These are phyloP conservation scores for Pseudopithomyces maydicus DNA, from an alignment of 2,329 filamentous ascomycete genomes.

Conservation along the genomic window DNA sequence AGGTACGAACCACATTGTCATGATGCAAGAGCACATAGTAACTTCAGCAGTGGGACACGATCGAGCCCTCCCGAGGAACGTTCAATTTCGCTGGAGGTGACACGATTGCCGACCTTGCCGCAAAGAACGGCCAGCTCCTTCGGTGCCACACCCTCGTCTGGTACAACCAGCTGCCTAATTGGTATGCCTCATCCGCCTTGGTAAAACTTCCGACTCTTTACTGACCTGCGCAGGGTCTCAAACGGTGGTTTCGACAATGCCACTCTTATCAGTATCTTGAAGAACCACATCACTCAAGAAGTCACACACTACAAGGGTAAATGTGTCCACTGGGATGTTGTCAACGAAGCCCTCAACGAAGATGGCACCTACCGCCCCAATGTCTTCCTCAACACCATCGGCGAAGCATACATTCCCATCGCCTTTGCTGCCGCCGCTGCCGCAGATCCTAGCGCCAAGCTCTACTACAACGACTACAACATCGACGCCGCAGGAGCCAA, in stretches of 20 bases:
- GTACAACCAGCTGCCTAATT: slow-evolving; percentile 48
- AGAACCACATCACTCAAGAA: slow-evolving; percentile 48
- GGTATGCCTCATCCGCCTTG: slow-evolving; percentile 45
- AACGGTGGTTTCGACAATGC: slow-evolving; percentile 45
- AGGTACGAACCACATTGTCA: slow-evolving; percentile 10
- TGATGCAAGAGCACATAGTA: background rate
- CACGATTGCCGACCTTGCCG: slow-evolving; percentile 30
- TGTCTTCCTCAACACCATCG: slow-evolving; percentile 48
- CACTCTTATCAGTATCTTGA: slow-evolving; percentile 48
- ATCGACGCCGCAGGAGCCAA: slow-evolving; percentile 48
- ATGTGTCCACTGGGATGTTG: slow-evolving; percentile 49
- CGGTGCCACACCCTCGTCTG: slow-evolving; percentile 51
- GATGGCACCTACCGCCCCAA: slow-evolving; percentile 46
- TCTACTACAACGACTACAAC: slow-evolving; percentile 55
- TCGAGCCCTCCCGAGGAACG: slow-evolving; percentile 32
- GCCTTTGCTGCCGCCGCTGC: slow-evolving; percentile 46
- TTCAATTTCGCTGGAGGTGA: slow-evolving; percentile 39
- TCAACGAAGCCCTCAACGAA: slow-evolving; percentile 49
- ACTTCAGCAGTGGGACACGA: slow-evolving; percentile 35
- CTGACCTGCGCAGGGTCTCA: slow-evolving; percentile 1
- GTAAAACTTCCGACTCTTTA: slow-evolving; percentile 54
- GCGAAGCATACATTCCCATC: slow-evolving; percentile 48
- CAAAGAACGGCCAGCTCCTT: slow-evolving; percentile 38
- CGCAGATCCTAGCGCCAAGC: slow-evolving; percentile 45
- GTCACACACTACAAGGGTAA: slow-evolving; percentile 46